Conservation (phyloP, 2,329 filamentous ascomycete species). For the Stagonosporopsis cucurbitacearum region DNA sequence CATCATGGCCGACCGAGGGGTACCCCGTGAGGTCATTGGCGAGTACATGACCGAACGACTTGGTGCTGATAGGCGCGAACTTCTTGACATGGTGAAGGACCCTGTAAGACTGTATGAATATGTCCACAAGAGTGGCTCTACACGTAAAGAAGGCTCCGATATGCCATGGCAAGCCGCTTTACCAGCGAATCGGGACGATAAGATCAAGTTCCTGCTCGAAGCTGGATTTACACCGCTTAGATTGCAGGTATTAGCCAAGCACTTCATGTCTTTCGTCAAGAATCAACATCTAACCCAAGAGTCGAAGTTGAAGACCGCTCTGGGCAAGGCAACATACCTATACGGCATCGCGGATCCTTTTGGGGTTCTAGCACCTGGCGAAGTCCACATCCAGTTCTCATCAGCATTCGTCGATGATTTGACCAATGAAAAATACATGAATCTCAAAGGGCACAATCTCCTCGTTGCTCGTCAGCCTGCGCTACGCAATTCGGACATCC, state of each 20-base stretch:
- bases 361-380: slow-evolving; percentile 65
- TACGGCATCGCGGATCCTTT: slow-evolving; percentile 74
- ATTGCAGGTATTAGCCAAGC: slow-evolving; percentile 58
- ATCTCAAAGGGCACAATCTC: slow-evolving; percentile 64
- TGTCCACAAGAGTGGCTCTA: slow-evolving; percentile 49
- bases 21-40: slow-evolving; percentile 55
- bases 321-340: slow-evolving; percentile 67
- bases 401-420: slow-evolving; percentile 61
- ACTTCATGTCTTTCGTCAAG: slow-evolving; percentile 57
- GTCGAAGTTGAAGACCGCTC: slow-evolving; percentile 64
- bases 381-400: slow-evolving; percentile 74
- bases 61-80: slow-evolving; percentile 58
- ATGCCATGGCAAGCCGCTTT: slow-evolving; percentile 35
- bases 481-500: slow-evolving; percentile 74
- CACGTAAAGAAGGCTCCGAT: slow-evolving; percentile 30
- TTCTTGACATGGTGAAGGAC: slow-evolving; percentile 60
- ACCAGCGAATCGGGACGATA: slow-evolving; percentile 32
- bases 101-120: slow-evolving; percentile 61
- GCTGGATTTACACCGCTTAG: slow-evolving; percentile 64
- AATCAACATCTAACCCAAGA: slow-evolving; percentile 62
- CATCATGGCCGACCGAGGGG: slow-evolving; percentile 68
- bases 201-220: slow-evolving; percentile 40
- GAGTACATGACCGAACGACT: slow-evolving; percentile 60
- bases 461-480: slow-evolving; percentile 74
- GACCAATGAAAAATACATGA: slow-evolving; percentile 60